Evolutionary conservation across 352 stramenopile species (phyloP), one percentile per base, ranked within the genome.

Genomic region (Globisporangium viniferum): DNA sequence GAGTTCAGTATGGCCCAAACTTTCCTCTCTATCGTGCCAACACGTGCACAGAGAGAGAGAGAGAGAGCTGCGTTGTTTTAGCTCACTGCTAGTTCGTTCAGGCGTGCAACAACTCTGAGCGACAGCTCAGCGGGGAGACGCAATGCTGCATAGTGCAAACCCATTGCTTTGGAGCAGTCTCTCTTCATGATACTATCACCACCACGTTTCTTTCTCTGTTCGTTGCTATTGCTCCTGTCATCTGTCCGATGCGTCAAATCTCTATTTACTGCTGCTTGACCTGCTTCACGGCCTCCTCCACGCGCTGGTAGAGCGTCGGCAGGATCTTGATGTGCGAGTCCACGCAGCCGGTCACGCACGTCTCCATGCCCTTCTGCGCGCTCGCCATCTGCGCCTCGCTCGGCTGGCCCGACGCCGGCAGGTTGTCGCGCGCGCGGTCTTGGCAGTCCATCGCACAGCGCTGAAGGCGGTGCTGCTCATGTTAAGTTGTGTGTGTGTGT

Each of bases 381-480:
- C 69, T 76, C 2, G 75, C 77, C 55, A 94, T 87, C 72, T 93
- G 82, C 59, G 81, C 35, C 22, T 95, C 85, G 59, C 71, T 92
- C n/a, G 86, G 85, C 53, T 78, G 84, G 18, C 80, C 80, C 20
- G 67, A 70, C n/a, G 81, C 71, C 0, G 86, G 79, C 41, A 96
- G 27, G n/a, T 74, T 57, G 63, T 96, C 88, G 60, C 86, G 82
- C 29, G 87, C 87, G 62, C 82, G 86, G 73, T 96, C 88, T 76
- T 96, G 86, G 67, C 88, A 96, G 70, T 96, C 88, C 78, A 93
- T 90, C n/a, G 81, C 86, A 64, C 86, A 90, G 15, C 88, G 85
- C 70, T 96, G 87, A 22, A 96, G 80, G 65, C 88, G 88, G 74
- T 84, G 86, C 83, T 92, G 64, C 20, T 29, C 9, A 15, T 41